Percentiles rank a stretch among this genome's conserved stretches.
Evolutionary conservation across 352 stramenopile species (phyloP).

Genomic region (Globisporangium parvum): DNA sequence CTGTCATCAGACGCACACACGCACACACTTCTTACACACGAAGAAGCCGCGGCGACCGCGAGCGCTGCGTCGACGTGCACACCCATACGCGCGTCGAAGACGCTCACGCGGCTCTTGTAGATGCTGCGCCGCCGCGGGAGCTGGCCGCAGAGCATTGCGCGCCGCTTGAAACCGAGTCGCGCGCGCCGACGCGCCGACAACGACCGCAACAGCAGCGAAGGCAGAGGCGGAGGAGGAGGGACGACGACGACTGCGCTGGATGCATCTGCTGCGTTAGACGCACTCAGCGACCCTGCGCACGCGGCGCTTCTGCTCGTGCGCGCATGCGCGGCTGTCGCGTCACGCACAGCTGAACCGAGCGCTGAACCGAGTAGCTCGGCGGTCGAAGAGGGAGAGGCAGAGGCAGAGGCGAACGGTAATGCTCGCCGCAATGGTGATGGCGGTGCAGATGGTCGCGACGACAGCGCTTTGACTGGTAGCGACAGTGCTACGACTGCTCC

Average conservation of each 20-base stretch:
- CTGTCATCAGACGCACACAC: not conserved
- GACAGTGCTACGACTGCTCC: no score
- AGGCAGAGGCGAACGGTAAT: not conserved
- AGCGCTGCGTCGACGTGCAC: no score
- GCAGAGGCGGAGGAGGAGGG: no score
- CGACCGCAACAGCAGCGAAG: not conserved
- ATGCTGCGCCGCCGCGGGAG: not conserved
- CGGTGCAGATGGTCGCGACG: not conserved
- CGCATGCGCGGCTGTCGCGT: slow-evolving; percentile 18
- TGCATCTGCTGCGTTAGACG: not conserved
- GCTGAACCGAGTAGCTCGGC: not conserved
- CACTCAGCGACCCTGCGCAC: slow-evolving; percentile 25
- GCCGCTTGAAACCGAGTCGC: not conserved
- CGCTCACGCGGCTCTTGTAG: not conserved
- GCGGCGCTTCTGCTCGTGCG: slow-evolving; percentile 41
- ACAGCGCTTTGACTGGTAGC: no score
- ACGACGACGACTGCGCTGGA: not conserved
- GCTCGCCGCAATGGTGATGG: not conserved
- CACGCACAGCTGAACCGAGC: slow-evolving; percentile 9
- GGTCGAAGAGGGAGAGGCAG: slow-evolving; percentile 20
- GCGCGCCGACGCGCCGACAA: not conserved
- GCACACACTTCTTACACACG: no score
- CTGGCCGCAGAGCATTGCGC: not conserved
- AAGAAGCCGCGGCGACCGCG: not conserved
- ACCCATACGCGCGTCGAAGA: no score